Conservation (phyloP, 1,284 basidiomycete genomes). For the Fomitopsis pinicola region DNA sequence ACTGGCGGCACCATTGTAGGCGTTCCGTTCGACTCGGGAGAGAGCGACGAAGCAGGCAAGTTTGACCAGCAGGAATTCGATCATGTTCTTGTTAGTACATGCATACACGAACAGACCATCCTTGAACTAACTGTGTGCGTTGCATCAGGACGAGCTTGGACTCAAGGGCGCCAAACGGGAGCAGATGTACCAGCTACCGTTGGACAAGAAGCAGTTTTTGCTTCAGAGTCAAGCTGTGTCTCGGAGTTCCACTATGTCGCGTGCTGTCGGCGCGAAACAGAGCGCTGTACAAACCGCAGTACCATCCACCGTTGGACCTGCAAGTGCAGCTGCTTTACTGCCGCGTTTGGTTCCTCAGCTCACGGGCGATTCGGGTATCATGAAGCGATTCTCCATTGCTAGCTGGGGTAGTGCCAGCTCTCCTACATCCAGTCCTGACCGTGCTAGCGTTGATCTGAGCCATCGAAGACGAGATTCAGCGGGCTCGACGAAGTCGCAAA, state of each 20-base stretch:
- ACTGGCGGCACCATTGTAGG: constrained; percentile 26
- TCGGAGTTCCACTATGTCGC: constrained; percentile 31
- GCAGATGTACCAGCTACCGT: constrained; percentile 61
- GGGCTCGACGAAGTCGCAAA: constrained; percentile 16
- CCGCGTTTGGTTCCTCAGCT: constrained; percentile 63
- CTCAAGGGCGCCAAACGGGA: constrained; percentile 67
- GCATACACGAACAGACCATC: neutral
- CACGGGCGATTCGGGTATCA: constrained; percentile 62
- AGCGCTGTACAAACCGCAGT: constrained; percentile 24
- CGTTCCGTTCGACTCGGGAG: neutral
- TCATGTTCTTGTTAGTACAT: constrained; percentile 55
- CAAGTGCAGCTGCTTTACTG: constrained; percentile 48
- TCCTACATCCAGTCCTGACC: constrained; percentile 29
- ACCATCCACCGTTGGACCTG: constrained; percentile 54
- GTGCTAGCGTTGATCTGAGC: constrained; percentile 36
- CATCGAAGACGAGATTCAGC: constrained; percentile 17
- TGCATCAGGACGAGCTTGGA: constrained; percentile 59
- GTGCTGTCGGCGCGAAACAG: constrained; percentile 25
- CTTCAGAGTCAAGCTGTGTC: constrained; percentile 47
- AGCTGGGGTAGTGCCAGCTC: constrained; percentile 49
- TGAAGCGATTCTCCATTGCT: constrained; percentile 71
- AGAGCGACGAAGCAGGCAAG: constrained; percentile 26
- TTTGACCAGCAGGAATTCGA: constrained; percentile 53
- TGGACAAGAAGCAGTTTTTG: constrained; percentile 67
- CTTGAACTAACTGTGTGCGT: neutral